Evolutionary conservation across 495 filamentous ascomycete species (phyloP), one percentile per base, ranked within the genome.

Genomic region (Entonaema liquescens): DNA sequence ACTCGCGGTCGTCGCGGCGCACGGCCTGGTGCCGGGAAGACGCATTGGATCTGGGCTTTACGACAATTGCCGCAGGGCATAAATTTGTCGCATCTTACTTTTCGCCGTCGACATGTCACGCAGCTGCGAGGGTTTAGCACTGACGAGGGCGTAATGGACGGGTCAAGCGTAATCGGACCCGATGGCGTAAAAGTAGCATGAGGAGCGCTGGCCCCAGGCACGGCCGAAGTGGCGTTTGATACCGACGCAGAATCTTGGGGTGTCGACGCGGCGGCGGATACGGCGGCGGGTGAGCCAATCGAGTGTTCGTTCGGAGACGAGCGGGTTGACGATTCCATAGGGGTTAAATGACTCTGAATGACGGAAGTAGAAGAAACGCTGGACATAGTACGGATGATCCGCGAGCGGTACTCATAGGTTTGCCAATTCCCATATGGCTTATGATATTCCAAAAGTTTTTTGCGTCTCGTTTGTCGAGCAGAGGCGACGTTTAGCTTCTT

Each of bases 1-100:
- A 84, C 82, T 70, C 91, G 85, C 55, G 89, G 83, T 71, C 89
- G 86, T 55, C 92, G 85, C 11, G 92, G 92, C 12, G 94, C 93
- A 59, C 94, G 84, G 15, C 92, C 93, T 0, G 93, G 93, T 1
- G 90, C 88, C 1, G 94, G 94, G 76, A 93, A 97, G 28, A 94
- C 80, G 78, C 94, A 97, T 75, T 93, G 89, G 63, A 91, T 91
- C 28, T 89, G 88, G 9, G 90, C 90, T 73, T 89, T 90, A 54
- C 86, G 85, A 78, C 94, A 97, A 74, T 97, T 96, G 57, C 89
- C 89, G 79, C 94, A 97, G 5, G 93, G 93, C 73, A 84, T 84
- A 47, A 87, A 83, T 78, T 97, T 97, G 82, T 98, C 92, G 79
- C 94, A 97, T 62, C 90, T 90, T 4, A 95, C 93, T 77, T 97